Evolutionary conservation across 1,284 basidiomycete species (phyloP), one percentile per base, ranked within the genome.

Genomic region (Rugiboletus extremiorientalis): DNA sequence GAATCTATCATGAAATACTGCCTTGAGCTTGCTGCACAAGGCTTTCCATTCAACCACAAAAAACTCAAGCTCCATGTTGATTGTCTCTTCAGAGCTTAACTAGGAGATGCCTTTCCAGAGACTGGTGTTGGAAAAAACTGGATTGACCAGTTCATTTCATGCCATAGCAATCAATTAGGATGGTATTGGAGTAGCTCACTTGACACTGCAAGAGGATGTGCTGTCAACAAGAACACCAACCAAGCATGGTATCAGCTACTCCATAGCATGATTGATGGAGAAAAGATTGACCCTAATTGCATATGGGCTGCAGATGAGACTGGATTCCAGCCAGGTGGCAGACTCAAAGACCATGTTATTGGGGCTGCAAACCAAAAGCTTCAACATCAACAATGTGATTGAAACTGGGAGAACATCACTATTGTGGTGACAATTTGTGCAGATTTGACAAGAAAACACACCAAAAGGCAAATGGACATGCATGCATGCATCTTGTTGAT

Each of bases 351-450:
- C 1, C 30, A 8, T 8, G 47, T 58, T 7, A 43, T 58, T 36
- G 47, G 47, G 1, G 10, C n/a, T n/a, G 42, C 52, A 23, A 6
- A 25, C 4, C 20, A 44, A 23, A 51, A 58, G 18, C 18, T 30
- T 2, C 54, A 58, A 16, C 27, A 58, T 52, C 38, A 56, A 9
- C 56, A 58, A 28, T 5, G 3, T 33, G 45, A 56, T 36, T 40
- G 49, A 25, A 58, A 43, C 12, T 1, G 12, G 5, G 44, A 56
- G 9, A 59, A 36, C 5, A 56, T 59, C 22, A 56, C 54, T 18
- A 22, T 58, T 9, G 33, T 59, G 40, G 30, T 56, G 3, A 52
- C 45, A 23, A 56, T 59, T 4, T 59, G 54, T 49, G 37, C 54
- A 4, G 34, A 58, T 57, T 57, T 11, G 20, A 57, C 5, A 0